A percentile compares a stretch with the other conserved stretches of the same genome.
phyloP scores from a whole-genome alignment of 106 monocot species.

The Dactylorhiza incarnata region DNA sequence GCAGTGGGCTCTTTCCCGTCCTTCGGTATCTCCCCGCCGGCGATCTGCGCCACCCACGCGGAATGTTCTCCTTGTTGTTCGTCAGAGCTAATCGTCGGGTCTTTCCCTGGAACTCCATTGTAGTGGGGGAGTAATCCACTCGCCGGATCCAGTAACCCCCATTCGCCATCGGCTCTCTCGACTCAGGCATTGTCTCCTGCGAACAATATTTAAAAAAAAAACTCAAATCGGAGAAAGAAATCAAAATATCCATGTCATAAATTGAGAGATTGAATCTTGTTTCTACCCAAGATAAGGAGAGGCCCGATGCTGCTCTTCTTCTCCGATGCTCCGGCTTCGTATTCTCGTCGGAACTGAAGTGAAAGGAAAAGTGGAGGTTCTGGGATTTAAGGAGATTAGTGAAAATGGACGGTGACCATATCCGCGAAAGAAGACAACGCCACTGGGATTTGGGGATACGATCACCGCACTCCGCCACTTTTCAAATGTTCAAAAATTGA shows the following conservation, averaged over 20 bases:
- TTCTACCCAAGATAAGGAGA: neutral
- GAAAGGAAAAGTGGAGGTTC: neutral
- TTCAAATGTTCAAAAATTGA: constrained; percentile 14
- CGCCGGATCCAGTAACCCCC: constrained; percentile 12
- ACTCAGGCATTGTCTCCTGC: constrained; percentile 10
- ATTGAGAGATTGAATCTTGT: neutral
- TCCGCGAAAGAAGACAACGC: neutral
- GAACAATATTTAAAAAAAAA: neutral
- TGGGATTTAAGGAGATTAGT: neutral
- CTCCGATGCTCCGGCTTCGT: neutral
- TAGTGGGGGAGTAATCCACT: constrained; percentile 3
- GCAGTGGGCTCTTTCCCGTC: constrained; percentile 19
- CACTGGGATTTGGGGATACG: neutral
- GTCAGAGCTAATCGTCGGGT: too few relatives aligned
- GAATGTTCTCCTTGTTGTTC: constrained; percentile 15
- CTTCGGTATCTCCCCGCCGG: neutral
- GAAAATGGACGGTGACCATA: neutral
- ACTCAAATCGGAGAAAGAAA: neutral
- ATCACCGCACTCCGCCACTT: constrained; percentile 6
- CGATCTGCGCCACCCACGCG: constrained; percentile 5
- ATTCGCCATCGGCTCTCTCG: neutral
- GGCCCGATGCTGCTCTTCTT: neutral
- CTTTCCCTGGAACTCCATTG: neutral
- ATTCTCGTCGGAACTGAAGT: constrained; percentile 3
- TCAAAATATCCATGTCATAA: neutral